A percentile compares a stretch with the other conserved stretches of the same genome.
Conservation (phyloP, 352 stramenopile species). For the Phytophthora melonis region DNA sequence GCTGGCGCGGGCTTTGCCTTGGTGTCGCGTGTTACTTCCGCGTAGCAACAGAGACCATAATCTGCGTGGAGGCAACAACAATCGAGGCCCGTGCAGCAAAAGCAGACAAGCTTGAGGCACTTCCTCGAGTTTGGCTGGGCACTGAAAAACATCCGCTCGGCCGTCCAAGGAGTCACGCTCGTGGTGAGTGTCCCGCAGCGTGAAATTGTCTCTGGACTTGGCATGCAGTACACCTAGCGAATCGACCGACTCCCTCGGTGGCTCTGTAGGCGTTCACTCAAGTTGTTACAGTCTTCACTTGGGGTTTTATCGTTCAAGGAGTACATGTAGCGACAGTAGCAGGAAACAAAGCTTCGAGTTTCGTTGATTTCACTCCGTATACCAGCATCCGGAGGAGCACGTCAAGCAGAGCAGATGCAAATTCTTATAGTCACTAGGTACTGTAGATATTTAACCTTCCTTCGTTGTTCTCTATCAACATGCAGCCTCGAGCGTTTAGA, state of each 20-base stretch:
- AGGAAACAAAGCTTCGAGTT: too few species aligned
- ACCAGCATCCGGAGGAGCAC: too few species aligned
- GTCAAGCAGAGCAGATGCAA: neutral
- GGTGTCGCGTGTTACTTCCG: slow-evolving; percentile 21
- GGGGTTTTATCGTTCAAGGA: too few species aligned
- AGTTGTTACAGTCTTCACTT: too few species aligned
- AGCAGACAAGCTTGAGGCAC: slow-evolving; percentile 15
- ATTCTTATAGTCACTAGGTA: slow-evolving; percentile 19
- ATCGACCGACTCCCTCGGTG: too few species aligned
- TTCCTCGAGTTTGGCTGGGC: slow-evolving; percentile 8
- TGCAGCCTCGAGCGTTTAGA: neutral
- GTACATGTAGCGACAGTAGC: too few species aligned
- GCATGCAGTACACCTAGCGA: too few species aligned
- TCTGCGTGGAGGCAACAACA: neutral
- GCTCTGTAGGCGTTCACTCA: too few species aligned
- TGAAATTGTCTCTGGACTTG: neutral
- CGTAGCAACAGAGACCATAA: slow-evolving; percentile 17
- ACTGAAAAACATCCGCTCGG: slow-evolving; percentile 16
- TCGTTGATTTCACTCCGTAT: too few species aligned
- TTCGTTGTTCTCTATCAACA: slow-evolving; percentile 14
- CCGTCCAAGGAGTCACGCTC: neutral
- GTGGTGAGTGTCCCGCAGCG: neutral
- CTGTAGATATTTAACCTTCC: slow-evolving; percentile 20
- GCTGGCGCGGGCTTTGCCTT: slow-evolving; percentile 19
- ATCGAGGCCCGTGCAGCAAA: neutral